Base-by-base conservation (phyloP, 2,329 filamentous ascomycete genomes). In the Xylaria sp. region DNA sequence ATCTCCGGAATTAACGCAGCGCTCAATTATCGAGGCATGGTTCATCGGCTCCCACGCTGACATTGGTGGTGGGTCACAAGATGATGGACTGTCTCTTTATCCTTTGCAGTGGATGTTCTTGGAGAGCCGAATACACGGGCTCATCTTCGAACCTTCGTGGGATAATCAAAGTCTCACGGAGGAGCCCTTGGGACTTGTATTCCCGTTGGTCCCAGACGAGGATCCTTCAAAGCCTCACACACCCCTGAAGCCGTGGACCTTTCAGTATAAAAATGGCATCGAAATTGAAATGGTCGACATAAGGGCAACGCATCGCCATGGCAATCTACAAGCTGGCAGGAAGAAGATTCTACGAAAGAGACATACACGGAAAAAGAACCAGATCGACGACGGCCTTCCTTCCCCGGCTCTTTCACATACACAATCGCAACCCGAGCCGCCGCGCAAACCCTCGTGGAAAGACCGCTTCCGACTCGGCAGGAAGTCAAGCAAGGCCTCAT, bases 21-120 rank as follows among this genome's bases (percentile, higher is more conserved):
- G 65, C 46, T 80, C 75, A 11, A 73, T 79, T 7, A 62, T 81
- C 7, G 77, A 82, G 67, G 80, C 81, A 1, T 81, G 79, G 79
- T 83, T 83, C 67, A 76, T 80, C 2, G 81, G 81, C 4, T 76
- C 73, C 1, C 77, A 82, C 60, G 72, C 70, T 6, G 81, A 83
- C 57, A 74, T 83, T 31, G 79, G 80, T 4, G 81, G 81, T 2
- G 76, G 78, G 1, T 70, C 77, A 3, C 71, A 70, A 31, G 74
- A 80, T 4, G 80, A 81, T 60, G 80, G 81, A 2, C 71, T 82
- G 5, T 78, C 79, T 4, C 72, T 83, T 3, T 83, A 82, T 68
- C 80, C 81, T 4, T 67, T 82, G 1, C 81, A 83, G 67, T 83
- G 81, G 81, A 81, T 83, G 74, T 66, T 82, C 36, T 67, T 79